These are phyloP conservation scores for Arxiozyma telluris DNA, from an alignment of 1,139 yeast genomes.

Conservation along the genomic window DNA sequence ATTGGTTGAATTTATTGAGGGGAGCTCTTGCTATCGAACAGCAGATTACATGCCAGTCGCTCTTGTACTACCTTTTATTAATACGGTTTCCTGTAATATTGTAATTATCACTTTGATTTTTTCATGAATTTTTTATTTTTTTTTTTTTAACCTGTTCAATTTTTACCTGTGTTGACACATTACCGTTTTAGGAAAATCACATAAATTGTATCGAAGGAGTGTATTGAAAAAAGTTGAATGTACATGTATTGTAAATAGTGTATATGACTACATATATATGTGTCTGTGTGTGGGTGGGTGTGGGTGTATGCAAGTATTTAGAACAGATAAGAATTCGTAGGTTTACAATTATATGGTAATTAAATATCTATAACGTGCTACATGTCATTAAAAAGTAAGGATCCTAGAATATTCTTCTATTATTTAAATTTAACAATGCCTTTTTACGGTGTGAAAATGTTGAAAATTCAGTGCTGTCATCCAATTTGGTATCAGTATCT, in stretches of 20 bases:
- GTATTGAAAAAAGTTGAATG: not conserved
- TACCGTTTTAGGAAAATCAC: constrained; percentile 1
- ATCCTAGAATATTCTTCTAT: constrained; percentile 5
- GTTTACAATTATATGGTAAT: not conserved
- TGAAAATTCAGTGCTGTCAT: not conserved
- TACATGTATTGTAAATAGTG: not conserved
- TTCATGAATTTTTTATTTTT: not conserved
- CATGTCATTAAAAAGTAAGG: not conserved
- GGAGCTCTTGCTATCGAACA: not conserved
- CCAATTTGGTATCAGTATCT: not conserved
- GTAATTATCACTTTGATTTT: not conserved
- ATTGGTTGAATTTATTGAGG: not conserved
- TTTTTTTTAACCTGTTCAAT: not conserved
- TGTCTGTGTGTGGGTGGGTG: not conserved
- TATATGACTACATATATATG: not conserved
- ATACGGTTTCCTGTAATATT: not conserved
- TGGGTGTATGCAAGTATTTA: not conserved
- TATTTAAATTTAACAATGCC: constrained; percentile 1
- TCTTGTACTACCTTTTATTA: not conserved
- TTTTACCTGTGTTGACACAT: constrained; percentile 2
- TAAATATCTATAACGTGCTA: not conserved
- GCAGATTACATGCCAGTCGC: not conserved
- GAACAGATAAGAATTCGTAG: no score
- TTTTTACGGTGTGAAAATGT: constrained; percentile 2
- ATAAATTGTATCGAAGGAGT: not conserved